Evolutionary conservation across 176 grass and related monocot genomes (phyloP), one percentile per base, ranked within the genome.

Genomic region (Typha latifolia): DNA sequence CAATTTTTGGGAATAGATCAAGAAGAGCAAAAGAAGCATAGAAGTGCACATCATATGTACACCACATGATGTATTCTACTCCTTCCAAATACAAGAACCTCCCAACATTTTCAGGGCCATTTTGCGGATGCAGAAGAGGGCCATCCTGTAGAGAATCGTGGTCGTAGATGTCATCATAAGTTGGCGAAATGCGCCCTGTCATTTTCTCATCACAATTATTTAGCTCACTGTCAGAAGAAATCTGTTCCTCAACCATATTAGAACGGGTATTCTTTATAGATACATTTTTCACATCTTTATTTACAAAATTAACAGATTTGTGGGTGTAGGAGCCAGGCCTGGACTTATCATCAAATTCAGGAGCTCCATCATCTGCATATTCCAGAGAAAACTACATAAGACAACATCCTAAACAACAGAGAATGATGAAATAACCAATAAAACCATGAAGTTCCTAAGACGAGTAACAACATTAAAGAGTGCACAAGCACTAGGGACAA

Each of bases 41-140:
- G 66, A 96, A 96, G 65, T 96, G 92, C 67, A 96, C 87, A 71
- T 96, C 92, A 2, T 96, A 96, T 55, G 92, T 96, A 79, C 82
- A 85, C 87, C 87, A 96, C 92, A 96, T 96, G 62, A 96, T 91
- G 65, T 96, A 96, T 53, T 96, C 92, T 72, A 96, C 73, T 74
- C 92, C 92, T 91, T 96, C 92, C 62, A 96, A 50, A 76, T 96
- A 91, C 51, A 96, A 80, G 72, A 96, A 96, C 61, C 81, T 87
- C 64, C 92, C 92, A 56, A 96, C 87, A 51, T 96, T 87, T 87
- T 89, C 89, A 55, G 85, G 74, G 67, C 80, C 71, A 70, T 80
- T 72, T 56, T 71, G 68, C 15, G 74, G 69, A 47, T 67, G 80
- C 59, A 51, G 32, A 26, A 27, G 24, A 68, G 51, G 78, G 63